Base-by-base conservation (phyloP, 768 basidiomycete species). In the Sutorius australiensis region DNA sequence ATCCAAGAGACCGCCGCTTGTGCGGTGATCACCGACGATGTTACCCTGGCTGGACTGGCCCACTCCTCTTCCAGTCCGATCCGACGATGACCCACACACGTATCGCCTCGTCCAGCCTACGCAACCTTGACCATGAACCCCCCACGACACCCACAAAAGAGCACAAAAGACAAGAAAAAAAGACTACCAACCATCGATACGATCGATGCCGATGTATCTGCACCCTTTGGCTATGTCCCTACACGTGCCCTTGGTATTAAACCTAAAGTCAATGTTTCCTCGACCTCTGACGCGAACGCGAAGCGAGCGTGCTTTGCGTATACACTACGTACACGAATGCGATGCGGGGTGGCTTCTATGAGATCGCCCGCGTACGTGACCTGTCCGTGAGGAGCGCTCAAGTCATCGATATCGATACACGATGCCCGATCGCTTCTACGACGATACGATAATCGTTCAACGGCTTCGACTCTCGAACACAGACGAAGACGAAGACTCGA, bases 191-290 rank as follows among this genome's bases (percentile, higher is more conserved):
- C 16, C 27, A 43, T 28, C 41, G 16, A 24, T n/a, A 46, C 5
- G 13, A 19, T 37, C 30, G 30, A n/a, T 32, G 12, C 27, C 27
- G 13, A n/a, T 8, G 6, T 19, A 10, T 51, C 50, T 50, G 34
- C 13, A 2, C 2, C 11, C 42, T 7, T 46, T 21, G 49, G 50
- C 43, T 36, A 5, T 46, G 32, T 10, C 6, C 9, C 24, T 30
- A 41, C 42, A 45, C 46, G 46, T 56, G 54, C 38, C 39, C 28
- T 40, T 24, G 24, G 16, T 51, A 53, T 53, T 53, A 53, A 53
- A 53, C 52, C 52, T 53, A 53, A 36, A 12, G 21, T 27, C 46
- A 36, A 36, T 38, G 50, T 53, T 50, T 53, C 28, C 28, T 27
- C 16, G 30, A 52, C 28, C n/a, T 19, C 10, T 10, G 34, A 39